Evolutionary conservation across 202 grass and related monocot species (phyloP).

Genomic region (Hordeum pubiflorum): DNA sequence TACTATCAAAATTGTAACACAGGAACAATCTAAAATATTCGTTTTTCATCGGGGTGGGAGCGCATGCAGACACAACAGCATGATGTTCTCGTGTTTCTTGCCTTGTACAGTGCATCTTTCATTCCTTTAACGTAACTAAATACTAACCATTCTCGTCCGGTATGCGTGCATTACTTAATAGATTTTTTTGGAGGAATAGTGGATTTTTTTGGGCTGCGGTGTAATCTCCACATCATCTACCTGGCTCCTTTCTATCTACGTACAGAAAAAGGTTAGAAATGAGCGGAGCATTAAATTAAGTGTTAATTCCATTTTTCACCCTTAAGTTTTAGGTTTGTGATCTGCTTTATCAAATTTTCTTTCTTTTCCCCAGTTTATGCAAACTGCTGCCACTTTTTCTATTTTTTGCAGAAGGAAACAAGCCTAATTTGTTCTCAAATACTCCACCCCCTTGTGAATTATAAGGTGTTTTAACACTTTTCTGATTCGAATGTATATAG

Average conservation of each 20-base stretch:
- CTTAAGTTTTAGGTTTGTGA: neutral
- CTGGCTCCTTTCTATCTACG: too few relatives aligned
- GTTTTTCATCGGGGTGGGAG: neutral
- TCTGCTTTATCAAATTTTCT: neutral
- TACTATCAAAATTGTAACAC: too few relatives aligned
- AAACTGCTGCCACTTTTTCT: neutral
- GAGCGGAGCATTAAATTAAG: neutral
- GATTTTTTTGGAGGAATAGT: too few relatives aligned
- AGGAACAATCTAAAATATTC: neutral
- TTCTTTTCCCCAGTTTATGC: neutral
- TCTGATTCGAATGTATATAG: too few relatives aligned
- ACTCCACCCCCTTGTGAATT: too few relatives aligned
- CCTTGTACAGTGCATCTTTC: neutral
- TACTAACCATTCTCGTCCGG: neutral
- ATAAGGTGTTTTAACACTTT: too few relatives aligned
- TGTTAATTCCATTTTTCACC: neutral
- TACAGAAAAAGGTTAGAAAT: neutral
- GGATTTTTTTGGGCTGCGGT: too few relatives aligned
- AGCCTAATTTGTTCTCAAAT: too few relatives aligned
- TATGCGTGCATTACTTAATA: too few relatives aligned
- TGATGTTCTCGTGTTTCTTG: neutral
- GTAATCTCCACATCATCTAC: too few relatives aligned
- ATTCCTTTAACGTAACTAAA: too few relatives aligned
- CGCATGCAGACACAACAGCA: neutral
- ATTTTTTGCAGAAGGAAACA: too few relatives aligned